These are phyloP conservation scores for Pseudogymnoascus pannorum DNA, from an alignment of 2,329 filamentous ascomycete genomes.

Conservation along the genomic window DNA sequence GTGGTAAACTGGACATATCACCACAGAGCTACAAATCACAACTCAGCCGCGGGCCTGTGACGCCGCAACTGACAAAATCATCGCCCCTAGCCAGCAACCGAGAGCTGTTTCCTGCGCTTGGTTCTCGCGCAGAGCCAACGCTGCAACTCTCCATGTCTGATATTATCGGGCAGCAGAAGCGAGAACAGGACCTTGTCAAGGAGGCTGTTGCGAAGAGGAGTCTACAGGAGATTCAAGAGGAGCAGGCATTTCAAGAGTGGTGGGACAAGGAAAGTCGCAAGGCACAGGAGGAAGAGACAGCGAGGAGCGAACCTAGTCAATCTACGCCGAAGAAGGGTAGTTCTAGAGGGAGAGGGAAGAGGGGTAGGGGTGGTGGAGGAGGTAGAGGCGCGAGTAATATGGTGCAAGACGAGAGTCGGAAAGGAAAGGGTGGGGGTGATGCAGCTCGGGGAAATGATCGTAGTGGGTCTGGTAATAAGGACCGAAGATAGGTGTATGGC, in stretches of 20 bases:
- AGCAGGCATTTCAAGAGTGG: conserved; percentile 96
- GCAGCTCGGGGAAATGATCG: background rate
- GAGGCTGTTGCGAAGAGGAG: conserved; percentile 84
- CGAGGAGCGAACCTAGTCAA: conserved; percentile 15
- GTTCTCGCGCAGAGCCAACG: conserved; percentile 30
- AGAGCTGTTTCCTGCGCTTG: background rate
- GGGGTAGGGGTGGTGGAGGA: background rate
- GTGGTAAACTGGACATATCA: background rate
- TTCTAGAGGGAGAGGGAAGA: background rate
- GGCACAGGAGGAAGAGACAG: conserved; percentile 46
- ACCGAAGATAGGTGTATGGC: background rate
- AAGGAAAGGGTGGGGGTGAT: background rate
- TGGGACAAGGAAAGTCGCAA: conserved; percentile 80
- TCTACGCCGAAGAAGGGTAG: background rate
- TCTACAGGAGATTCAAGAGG: conserved; percentile 88
- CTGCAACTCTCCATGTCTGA: conserved; percentile 73
- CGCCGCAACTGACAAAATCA: background rate
- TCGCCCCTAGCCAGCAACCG: background rate
- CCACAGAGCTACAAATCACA: conserved; percentile 25
- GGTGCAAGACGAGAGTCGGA: background rate
- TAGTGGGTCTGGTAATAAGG: background rate
- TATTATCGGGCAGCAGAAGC: conserved; percentile 80
- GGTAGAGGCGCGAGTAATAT: background rate
- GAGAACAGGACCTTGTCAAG: conserved; percentile 72
- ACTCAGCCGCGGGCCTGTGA: conserved; percentile 30